phyloP scores from a whole-genome alignment of 1,139 yeast genomes.

The Lodderomyces parapsilosis region DNA sequence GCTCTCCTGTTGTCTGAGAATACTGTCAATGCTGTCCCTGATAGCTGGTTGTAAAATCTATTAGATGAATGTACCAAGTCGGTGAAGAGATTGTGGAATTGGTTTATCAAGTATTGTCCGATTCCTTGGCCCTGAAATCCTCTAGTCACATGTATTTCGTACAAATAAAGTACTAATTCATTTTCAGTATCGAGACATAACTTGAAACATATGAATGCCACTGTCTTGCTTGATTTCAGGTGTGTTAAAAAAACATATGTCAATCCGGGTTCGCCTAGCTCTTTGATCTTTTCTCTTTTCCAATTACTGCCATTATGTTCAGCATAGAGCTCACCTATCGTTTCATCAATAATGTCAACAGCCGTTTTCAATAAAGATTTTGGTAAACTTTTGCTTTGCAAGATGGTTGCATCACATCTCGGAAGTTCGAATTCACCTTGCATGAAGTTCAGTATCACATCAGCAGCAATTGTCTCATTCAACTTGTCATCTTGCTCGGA shows the following conservation, averaged over 20 bases:
- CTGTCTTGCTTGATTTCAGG: slow-evolving; percentile 16
- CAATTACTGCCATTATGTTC: slow-evolving; percentile 40
- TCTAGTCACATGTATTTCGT: slow-evolving; percentile 50
- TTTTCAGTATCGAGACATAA: slow-evolving; percentile 32
- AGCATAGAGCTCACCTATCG: slow-evolving; percentile 31
- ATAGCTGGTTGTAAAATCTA: slow-evolving; percentile 12
- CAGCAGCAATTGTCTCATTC: slow-evolving; percentile 15
- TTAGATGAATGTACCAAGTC: slow-evolving; percentile 14
- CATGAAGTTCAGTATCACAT: slow-evolving; percentile 5
- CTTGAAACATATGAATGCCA: slow-evolving; percentile 45
- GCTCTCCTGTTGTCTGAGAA: slow-evolving; percentile 48
- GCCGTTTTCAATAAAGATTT: slow-evolving; percentile 17
- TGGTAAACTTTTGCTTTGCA: slow-evolving; percentile 5
- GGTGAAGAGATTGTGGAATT: slow-evolving; percentile 27
- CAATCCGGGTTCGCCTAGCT: slow-evolving; percentile 47
- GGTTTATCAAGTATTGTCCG: slow-evolving; percentile 34
- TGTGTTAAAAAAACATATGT: slow-evolving; percentile 32
- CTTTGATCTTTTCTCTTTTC: slow-evolving; percentile 41
- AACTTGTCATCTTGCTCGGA: slow-evolving; percentile 15
- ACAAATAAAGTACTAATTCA: slow-evolving; percentile 44
- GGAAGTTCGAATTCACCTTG: slow-evolving; percentile 3
- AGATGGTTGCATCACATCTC: slow-evolving; percentile 1
- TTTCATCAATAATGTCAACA: slow-evolving; percentile 27
- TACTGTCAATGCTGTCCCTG: slow-evolving; percentile 48
- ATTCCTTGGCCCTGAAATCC: slow-evolving; percentile 27